Percentiles rank a stretch among this genome's conserved stretches.
These are phyloP conservation scores for Aspergillus cejpii DNA, from an alignment of 2,329 filamentous ascomycete species.

Conservation along the genomic window DNA sequence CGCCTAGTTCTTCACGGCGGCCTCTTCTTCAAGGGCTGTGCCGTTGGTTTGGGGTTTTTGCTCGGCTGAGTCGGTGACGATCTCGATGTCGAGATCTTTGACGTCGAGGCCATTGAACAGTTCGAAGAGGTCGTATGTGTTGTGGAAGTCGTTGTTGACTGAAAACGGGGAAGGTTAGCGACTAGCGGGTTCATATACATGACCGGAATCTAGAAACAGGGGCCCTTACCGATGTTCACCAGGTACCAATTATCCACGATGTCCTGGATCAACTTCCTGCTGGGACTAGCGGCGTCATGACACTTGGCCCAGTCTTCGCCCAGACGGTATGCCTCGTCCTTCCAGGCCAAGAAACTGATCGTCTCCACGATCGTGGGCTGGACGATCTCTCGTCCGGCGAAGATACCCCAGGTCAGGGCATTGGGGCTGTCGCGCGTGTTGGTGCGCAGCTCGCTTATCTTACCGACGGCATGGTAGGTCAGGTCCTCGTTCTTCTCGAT, in stretches of 20 bases:
- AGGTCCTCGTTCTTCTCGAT: slow-evolving; percentile 73
- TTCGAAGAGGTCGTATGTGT: slow-evolving; percentile 71
- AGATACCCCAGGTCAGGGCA: slow-evolving; percentile 98
- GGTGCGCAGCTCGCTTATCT: slow-evolving; percentile 70
- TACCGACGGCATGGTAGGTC: slow-evolving; percentile 91
- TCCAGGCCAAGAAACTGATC: slow-evolving; percentile 96
- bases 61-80: slow-evolving; percentile 16
- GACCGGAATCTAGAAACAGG: too few relatives aligned
- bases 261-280: slow-evolving; percentile 68
- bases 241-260: slow-evolving; percentile 90
- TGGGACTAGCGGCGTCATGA: slow-evolving; percentile 68
- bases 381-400: slow-evolving; percentile 98
- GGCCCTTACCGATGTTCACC: slow-evolving; percentile 89
- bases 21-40: slow-evolving; percentile 3
- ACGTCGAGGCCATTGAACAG: slow-evolving; percentile 67
- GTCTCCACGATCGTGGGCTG: slow-evolving; percentile 99
- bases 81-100: slow-evolving; percentile 33
- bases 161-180: slow-evolving; percentile 19
- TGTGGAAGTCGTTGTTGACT: slow-evolving; percentile 98
- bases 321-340: slow-evolving; percentile 91
- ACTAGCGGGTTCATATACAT: not conserved
- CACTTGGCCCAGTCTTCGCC: slow-evolving; percentile 93
- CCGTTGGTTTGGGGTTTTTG: slow-evolving; percentile 21
- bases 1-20: slow-evolving; percentile 22
- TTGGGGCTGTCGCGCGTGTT: slow-evolving; percentile 84